phyloP scores from a whole-genome alignment of 345 rosid genomes.

The Rubroshorea leprosula region DNA sequence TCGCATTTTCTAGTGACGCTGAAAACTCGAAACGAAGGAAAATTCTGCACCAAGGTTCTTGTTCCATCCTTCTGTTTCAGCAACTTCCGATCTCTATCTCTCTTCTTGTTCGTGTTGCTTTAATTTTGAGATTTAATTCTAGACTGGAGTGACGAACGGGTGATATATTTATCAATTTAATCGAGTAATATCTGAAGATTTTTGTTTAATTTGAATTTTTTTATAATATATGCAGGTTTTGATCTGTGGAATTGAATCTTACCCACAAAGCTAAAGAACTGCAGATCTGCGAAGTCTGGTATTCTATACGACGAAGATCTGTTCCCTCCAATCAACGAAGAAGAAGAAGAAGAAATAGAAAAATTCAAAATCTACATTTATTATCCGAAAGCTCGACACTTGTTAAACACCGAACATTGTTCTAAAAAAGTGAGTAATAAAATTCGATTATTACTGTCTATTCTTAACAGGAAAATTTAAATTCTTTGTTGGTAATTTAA shows the following conservation, averaged over 20 bases:
- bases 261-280: constrained; percentile 10
- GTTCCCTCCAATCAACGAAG: constrained; percentile 14
- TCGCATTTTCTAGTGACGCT: no score
- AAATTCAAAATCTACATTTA: not conserved
- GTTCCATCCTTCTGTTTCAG: not conserved
- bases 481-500: constrained; percentile 31
- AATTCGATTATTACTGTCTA: not conserved
- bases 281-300: constrained; percentile 35
- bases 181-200: not conserved
- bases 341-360: not conserved
- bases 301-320: constrained; percentile 24
- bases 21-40: no score
- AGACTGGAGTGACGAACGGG: not conserved
- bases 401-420: constrained; percentile 32
- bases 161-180: no score
- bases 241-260: constrained; percentile 21
- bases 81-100: not conserved
- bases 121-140: not conserved
- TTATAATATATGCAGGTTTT: constrained; percentile 13
- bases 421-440: constrained; percentile 27
- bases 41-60: not conserved
- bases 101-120: not conserved
- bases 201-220: constrained; percentile 17
- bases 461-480: constrained; percentile 7
- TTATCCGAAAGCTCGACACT: constrained; percentile 45